phyloP scores from a whole-genome alignment of 768 basidiomycete species.

The Tricholoma sp. region DNA sequence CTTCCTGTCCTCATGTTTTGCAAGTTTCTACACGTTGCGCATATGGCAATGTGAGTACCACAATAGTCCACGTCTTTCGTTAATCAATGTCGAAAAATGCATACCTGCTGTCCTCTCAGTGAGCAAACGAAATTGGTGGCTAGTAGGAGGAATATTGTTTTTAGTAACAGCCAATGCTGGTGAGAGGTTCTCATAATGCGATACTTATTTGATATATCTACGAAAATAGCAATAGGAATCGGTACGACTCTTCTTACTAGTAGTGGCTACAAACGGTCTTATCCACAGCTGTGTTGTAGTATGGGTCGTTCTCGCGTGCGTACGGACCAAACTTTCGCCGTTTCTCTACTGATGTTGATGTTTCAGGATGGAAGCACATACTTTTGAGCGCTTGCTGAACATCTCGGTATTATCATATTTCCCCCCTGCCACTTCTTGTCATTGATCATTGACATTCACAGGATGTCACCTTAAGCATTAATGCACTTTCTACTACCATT shows the following conservation, averaged over 20 bases:
- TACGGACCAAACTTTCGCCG: not conserved
- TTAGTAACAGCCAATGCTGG: not conserved
- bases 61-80: not conserved
- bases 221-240: constrained; percentile 22
- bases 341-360: not conserved
- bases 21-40: not conserved
- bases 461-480: constrained; percentile 45
- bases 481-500: constrained; percentile 39
- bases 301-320: constrained; percentile 38
- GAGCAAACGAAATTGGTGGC: not conserved
- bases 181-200: not conserved
- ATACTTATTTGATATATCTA: not conserved
- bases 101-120: not conserved
- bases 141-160: not conserved
- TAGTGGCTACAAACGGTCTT: not conserved
- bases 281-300: constrained; percentile 16
- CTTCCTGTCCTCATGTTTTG: too few species aligned
- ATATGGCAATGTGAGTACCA: not conserved
- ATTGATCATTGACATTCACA: constrained; percentile 11
- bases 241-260: constrained; percentile 21
- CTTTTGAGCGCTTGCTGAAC: constrained; percentile 27
- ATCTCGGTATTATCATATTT: constrained; percentile 23
- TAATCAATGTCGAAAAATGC: not conserved
- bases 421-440: not conserved
- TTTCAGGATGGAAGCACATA: constrained; percentile 28